Evolutionary conservation across 2,329 filamentous ascomycete genomes (phyloP), one percentile per base, ranked within the genome.

Genomic region (Allantophomopsis lycopodina): DNA sequence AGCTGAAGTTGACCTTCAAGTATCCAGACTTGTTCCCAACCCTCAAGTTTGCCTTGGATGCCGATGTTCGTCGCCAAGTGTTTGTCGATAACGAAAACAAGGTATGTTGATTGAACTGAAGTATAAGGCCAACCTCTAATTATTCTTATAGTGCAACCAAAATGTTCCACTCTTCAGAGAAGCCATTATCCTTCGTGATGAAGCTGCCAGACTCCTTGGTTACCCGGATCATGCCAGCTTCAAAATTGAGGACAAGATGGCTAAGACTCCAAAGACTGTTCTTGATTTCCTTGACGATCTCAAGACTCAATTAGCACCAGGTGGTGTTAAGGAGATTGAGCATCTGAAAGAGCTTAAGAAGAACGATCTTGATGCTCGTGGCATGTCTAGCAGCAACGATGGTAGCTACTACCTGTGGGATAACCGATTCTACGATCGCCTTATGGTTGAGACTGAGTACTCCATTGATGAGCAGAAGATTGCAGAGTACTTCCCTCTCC

Each of bases 351-450:
- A 75, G 46, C 65, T 88, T 49, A 91, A 91, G 69, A 76, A 82
- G 61, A 65, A 70, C 40, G 79, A 87, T 48, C 66, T 73, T 40
- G 68, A 75, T 50, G 64, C 69, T 15, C 69, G 76, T 18, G 71
- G 71, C 7, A 50, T 76, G 7, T 54, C 56, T 6, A 54, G 59
- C 35, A 60, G 66, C 3, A 69, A 72, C 40, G 79, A 84, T 49
- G 75, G 71, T 37, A 76, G 76, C 49, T 86, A 88, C 58, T 89
- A 83, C 58, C 71, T 88, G 32, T 91, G 85, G 84, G 84, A 91
- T 49, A 72, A 83, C 53, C 69, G 81, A 33, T 91, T 76, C 61
- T 91, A 89, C 59, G 80, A 85, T 49, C 76, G 81, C 6, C 64
- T 88, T 55, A 80, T 87, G 73, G 73, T 87, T 32, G 82, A 89